Base-by-base conservation (phyloP, 208 protist species). In the Trypanosoma lewisi region DNA sequence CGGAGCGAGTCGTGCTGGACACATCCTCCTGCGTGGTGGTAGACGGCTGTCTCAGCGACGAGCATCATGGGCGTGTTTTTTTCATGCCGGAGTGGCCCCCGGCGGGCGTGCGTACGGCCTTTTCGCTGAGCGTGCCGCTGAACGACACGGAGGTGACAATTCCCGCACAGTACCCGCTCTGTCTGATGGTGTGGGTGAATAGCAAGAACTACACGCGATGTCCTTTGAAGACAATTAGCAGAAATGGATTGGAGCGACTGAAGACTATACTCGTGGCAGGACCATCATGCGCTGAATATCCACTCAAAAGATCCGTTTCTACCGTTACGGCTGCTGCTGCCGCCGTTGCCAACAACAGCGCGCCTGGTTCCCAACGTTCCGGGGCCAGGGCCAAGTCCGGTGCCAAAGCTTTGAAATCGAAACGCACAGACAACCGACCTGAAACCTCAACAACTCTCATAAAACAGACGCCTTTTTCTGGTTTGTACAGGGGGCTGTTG, bases 181-280 rank as follows among this genome's bases (percentile, higher is more conserved):
- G 62, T 33, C 19, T 69, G 4, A 9, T 70, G 44, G 25, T 63
- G 47, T 70, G 64, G 64, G 30, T 51, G 11, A 56, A 36, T 14
- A 53, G 64, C 37, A 63, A 30, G 27, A 57, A 37, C 37, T 70
- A 62, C 49, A 33, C 56, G 21, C 64, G 64, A 1, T 70, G 54
- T 21, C 34, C 64, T 16, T n/a, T 70, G 45, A 49, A 25, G 17
- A 39, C 2, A 23, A 51, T 60, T 11, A 70, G 28, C 33, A 31
- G 23, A 2, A 44, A 28, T 41, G 56, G 21, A 12, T 2, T 42
- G 34, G 16, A 12, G n/a, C 42, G 54, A 17, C 27, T 42, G 27
- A 39, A 30, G 4, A 42, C 36, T 9, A 1, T 53, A 16, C 19
- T 16, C n/a, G 30, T 2, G 1, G 1, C 7, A 21, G 41, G 36